Percentiles rank a stretch among this genome's conserved stretches.
Evolutionary conservation across 2,329 filamentous ascomycete genomes (phyloP).

Genomic region (Neonectria magnoliae): DNA sequence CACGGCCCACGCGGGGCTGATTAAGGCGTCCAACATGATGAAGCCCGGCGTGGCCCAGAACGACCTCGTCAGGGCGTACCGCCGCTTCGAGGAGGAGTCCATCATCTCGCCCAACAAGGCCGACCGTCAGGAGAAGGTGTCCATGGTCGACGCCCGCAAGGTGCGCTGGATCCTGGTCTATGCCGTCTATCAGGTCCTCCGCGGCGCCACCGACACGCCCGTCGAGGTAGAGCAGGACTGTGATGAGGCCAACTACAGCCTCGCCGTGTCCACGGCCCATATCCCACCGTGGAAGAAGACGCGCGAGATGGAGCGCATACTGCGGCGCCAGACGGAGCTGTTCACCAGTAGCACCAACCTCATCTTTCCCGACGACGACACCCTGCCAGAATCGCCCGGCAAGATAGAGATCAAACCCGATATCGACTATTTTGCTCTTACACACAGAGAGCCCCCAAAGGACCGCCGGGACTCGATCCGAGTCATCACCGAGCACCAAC

Average conservation of each 20-base stretch:
- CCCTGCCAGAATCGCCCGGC: conserved; percentile 7
- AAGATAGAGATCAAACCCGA: conserved; percentile 63
- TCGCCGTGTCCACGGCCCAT: conserved; percentile 55
- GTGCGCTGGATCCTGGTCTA: conserved; percentile 84
- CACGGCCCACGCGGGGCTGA: conserved; percentile 62
- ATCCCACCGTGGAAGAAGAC: conserved; percentile 59
- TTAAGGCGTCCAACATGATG: conserved; percentile 59
- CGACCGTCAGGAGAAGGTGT: conserved; percentile 64
- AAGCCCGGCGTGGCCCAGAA: conserved; percentile 55
- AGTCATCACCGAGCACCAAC: conserved; percentile 31
- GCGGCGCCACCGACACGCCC: conserved; percentile 69
- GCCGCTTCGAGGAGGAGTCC: conserved; percentile 73
- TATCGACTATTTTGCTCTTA: conserved; percentile 63
- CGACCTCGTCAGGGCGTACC: conserved; percentile 73
- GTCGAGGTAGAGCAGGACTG: conserved; percentile 66
- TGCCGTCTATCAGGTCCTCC: conserved; percentile 76
- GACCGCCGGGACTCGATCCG: conserved; percentile 18
- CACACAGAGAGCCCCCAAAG: conserved; percentile 44
- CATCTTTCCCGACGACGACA: conserved; percentile 23
- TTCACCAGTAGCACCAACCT: conserved; percentile 25
- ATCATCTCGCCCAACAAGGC: conserved; percentile 60
- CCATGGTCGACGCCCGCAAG: conserved; percentile 74
- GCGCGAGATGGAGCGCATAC: conserved; percentile 39
- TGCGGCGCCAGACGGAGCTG: conserved; percentile 44
- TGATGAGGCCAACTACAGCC: conserved; percentile 65